Base-by-base conservation (phyloP, 2,329 filamentous ascomycete species). In the Fusarium sp. region DNA sequence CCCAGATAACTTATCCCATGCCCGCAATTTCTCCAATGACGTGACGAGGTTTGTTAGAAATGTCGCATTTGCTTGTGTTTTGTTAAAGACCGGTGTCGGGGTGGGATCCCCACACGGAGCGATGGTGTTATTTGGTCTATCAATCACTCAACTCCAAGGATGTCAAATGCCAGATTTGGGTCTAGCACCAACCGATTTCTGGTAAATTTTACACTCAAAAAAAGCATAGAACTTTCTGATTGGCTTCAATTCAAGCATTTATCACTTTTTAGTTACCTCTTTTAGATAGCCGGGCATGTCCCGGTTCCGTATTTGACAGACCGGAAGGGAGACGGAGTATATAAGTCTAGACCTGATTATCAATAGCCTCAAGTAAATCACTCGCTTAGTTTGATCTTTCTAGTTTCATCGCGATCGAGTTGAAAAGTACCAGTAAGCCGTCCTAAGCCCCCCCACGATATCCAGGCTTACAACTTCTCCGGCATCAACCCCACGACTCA, bases 41-140 rank as follows among this genome's bases (percentile, higher is more conserved):
- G 68, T 73, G 70, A 72, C 68, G 15, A 53, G 55, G 11, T 33
- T 51, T 34, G 13, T 48, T 58, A 44, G 49, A 52, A 55, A 48
- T 51, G 31, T 56, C 51, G 54, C 43, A 48, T 36, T 53, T 43
- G 33, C 34, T 7, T 42, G 54, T 50, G 39, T 58, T 28, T 58
- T 54, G 33, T 49, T 22, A 59, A 14, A 20, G 40, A 52, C 70
- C 69, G 71, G 68, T 69, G 61, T 71, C 66, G 71, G 69, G 61
- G 56, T 56, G 48, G 46, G 62, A 61, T 58, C 66, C 52, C 71
- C 72, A 69, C 71, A 62, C 33, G 31, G 24, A 18, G 48, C 71
- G 72, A 74, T 74, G 72, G 66, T 74, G 72, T 74, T 73, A 74
- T 74, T 72, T 73, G 50, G 71, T 55, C 67, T 62, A 63, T 72